Evolutionary conservation across 2,329 filamentous ascomycete species (phyloP).

Genomic region (Arthroderma uncinatum): DNA sequence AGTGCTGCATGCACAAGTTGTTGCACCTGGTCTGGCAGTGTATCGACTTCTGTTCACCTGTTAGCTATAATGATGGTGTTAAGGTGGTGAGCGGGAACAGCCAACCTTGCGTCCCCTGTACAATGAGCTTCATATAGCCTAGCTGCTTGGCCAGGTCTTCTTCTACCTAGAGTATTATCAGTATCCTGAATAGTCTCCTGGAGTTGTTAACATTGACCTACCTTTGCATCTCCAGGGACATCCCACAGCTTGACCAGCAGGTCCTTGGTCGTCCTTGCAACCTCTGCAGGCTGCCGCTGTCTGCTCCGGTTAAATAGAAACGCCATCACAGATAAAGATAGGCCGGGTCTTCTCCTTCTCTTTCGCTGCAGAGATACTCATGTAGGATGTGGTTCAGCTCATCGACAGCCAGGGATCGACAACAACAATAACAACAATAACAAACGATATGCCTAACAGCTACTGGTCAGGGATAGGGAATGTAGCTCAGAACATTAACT

Average conservation of each 20-base stretch:
- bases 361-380: neutral
- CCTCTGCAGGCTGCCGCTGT: constrained; percentile 50
- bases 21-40: constrained; percentile 75
- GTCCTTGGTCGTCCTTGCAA: constrained; percentile 53
- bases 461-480: neutral
- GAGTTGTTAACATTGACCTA: constrained; percentile 19
- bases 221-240: constrained; percentile 45
- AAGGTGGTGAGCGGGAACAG: constrained; percentile 3
- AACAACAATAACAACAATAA: neutral
- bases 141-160: constrained; percentile 82
- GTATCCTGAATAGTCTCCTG: constrained; percentile 12
- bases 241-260: constrained; percentile 52
- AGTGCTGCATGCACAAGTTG: constrained; percentile 75
- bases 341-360: neutral
- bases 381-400: neutral
- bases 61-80: constrained; percentile 8
- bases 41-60: constrained; percentile 58
- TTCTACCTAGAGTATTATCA: constrained; percentile 46
- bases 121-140: constrained; percentile 78
- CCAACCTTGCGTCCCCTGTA: constrained; percentile 82
- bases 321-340: constrained; percentile 43
- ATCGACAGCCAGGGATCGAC: neutral
- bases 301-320: constrained; percentile 57
- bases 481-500: neutral
- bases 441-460: no score